phyloP scores from a whole-genome alignment of 345 rosid species.

The Ceriops tagal region DNA sequence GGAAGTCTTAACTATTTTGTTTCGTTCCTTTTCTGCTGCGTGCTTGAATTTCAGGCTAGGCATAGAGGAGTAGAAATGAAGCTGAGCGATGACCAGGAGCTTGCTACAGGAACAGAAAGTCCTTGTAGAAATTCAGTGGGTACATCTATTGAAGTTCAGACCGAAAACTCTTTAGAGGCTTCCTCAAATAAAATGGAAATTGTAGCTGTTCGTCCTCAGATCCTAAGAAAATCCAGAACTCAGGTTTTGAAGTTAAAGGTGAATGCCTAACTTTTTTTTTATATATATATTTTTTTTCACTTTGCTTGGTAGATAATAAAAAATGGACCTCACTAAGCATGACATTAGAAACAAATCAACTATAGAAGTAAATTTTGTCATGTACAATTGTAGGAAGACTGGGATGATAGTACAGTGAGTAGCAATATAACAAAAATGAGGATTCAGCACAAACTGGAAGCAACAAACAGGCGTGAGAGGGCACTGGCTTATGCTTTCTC shows the following conservation, averaged over 20 bases:
- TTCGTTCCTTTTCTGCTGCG: neutral
- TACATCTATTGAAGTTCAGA: conserved; percentile 75
- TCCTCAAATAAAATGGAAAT: conserved; percentile 38
- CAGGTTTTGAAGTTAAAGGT: conserved; percentile 62
- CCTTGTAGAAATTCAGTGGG: conserved; percentile 51
- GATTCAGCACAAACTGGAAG: conserved; percentile 66
- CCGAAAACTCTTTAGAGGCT: conserved; percentile 53
- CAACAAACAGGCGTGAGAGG: conserved; percentile 75
- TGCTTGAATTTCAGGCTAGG: conserved; percentile 40
- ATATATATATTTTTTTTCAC: neutral
- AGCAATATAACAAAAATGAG: conserved; percentile 66
- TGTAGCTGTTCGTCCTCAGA: conserved; percentile 22
- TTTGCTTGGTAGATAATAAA: no score
- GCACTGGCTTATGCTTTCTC: conserved; percentile 92
- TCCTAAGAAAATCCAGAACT: conserved; percentile 45
- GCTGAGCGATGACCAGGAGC: conserved; percentile 22
- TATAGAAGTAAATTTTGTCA: neutral
- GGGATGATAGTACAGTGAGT: conserved; percentile 91
- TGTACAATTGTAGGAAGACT: conserved; percentile 52
- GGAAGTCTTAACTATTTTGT: neutral
- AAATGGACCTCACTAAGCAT: neutral
- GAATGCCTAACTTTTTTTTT: conserved; percentile 6
- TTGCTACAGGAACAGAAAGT: conserved; percentile 29
- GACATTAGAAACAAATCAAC: neutral
- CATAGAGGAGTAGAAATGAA: conserved; percentile 26